phyloP scores from a whole-genome alignment of 139 green algal genomes.

The Nannochloris sp. region DNA sequence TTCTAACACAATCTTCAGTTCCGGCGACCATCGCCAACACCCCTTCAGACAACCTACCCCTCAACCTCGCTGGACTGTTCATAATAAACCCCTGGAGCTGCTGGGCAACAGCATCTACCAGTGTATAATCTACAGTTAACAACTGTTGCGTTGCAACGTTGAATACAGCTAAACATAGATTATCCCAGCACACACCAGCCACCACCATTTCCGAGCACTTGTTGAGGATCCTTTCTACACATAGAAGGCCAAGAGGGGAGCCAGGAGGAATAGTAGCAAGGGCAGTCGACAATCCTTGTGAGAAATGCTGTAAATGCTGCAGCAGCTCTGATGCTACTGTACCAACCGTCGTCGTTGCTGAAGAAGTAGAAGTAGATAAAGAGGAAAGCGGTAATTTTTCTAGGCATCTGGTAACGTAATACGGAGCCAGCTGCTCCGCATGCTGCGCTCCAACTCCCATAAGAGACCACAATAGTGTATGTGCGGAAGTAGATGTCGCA shows the following conservation, averaged over 20 bases:
- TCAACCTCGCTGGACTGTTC: background rate
- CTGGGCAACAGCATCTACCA: background rate
- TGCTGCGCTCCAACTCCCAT: conserved; percentile 18
- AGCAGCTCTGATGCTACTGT: too few species aligned
- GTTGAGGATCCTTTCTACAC: conserved; percentile 8
- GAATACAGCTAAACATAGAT: background rate
- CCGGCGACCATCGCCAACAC: background rate
- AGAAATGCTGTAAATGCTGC: background rate
- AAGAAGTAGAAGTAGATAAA: background rate
- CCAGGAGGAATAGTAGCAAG: conserved; percentile 18
- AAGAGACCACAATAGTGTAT: conserved; percentile 26
- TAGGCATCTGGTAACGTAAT: conserved; percentile 23
- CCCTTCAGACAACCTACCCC: background rate
- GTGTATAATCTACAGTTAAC: background rate
- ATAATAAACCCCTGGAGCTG: background rate
- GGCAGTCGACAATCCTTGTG: conserved; percentile 13
- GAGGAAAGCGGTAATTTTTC: conserved; percentile 21
- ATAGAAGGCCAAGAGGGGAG: conserved; percentile 19
- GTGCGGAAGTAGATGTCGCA: conserved; percentile 9
- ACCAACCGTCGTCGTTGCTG: background rate
- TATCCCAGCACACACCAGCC: background rate
- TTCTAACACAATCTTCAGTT: conserved; percentile 13
- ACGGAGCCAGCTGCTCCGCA: conserved; percentile 15
- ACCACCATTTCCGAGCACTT: conserved; percentile 1
- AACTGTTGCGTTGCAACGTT: conserved; percentile 9